Conservation (phyloP, 2,329 filamentous ascomycete species). For the Xylaria sp. region DNA sequence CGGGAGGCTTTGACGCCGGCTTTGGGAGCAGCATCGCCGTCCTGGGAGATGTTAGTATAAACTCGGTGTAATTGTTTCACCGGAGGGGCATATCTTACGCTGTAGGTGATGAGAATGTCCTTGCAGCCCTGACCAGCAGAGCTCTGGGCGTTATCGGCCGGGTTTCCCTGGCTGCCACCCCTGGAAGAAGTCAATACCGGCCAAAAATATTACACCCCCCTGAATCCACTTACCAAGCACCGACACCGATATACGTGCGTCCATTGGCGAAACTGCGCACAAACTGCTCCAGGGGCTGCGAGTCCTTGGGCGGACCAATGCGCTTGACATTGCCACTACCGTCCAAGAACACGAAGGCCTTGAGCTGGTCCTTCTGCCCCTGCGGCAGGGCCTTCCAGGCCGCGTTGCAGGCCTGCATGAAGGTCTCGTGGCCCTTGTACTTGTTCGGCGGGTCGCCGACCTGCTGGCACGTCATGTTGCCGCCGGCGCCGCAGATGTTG, state of each 20-base stretch:
- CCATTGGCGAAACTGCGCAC: conserved; percentile 36
- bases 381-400: conserved; percentile 33
- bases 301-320: conserved; percentile 34
- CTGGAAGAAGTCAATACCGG: conserved; percentile 16
- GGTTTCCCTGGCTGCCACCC: conserved; percentile 31
- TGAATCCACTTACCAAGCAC: conserved; percentile 27
- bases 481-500: conserved; percentile 37
- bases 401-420: conserved; percentile 36
- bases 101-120: conserved; percentile 36
- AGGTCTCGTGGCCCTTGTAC: conserved; percentile 35
- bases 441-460: conserved; percentile 32
- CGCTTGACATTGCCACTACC: conserved; percentile 30
- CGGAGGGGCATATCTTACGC: conserved; percentile 24
- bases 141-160: conserved; percentile 34
- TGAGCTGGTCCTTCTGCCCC: conserved; percentile 31
- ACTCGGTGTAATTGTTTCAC: too few species aligned
- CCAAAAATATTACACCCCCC: not conserved
- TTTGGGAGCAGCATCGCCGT: conserved; percentile 22
- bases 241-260: conserved; percentile 38
- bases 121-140: conserved; percentile 36
- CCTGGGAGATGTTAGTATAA: conserved; percentile 8
- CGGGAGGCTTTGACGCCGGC: not conserved
- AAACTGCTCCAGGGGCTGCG: conserved; percentile 33
- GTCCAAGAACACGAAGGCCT: conserved; percentile 31
- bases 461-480: conserved; percentile 37